phyloP scores from a whole-genome alignment of 257 asterid species.

The Primulina tabacum region DNA sequence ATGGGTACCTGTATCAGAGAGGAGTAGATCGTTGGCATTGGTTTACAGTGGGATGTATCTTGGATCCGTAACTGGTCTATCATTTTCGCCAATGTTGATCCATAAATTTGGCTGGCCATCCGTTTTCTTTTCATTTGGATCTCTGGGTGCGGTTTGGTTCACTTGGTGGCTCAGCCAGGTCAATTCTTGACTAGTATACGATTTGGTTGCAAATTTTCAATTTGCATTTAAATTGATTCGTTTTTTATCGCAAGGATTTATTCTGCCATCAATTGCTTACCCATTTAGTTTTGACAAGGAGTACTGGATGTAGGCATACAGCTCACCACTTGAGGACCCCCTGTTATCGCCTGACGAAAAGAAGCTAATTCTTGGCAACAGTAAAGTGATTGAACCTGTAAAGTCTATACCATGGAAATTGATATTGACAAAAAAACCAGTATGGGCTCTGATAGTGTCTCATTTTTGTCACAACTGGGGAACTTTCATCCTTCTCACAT shows the following conservation, averaged over 20 bases:
- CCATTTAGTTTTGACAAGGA: slow-evolving; percentile 20
- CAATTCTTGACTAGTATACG: slow-evolving; percentile 22
- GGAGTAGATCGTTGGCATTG: slow-evolving; percentile 86
- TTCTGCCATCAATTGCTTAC: slow-evolving; percentile 6
- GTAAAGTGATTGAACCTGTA: slow-evolving; percentile 66
- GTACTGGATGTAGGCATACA: slow-evolving; percentile 60
- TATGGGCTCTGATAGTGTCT: slow-evolving; percentile 80
- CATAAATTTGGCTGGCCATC: slow-evolving; percentile 94
- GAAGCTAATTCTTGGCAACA: slow-evolving; percentile 60
- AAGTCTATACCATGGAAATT: slow-evolving; percentile 81
- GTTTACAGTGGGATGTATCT: slow-evolving; percentile 98
- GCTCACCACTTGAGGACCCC: slow-evolving; percentile 85
- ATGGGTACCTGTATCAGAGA: slow-evolving; percentile 94
- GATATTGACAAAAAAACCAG: slow-evolving; percentile 79
- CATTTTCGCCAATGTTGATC: slow-evolving; percentile 82
- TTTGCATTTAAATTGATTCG: slow-evolving; percentile 5
- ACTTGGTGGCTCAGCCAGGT: slow-evolving; percentile 77
- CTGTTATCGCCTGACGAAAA: slow-evolving; percentile 58
- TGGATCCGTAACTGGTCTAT: slow-evolving; percentile 87
- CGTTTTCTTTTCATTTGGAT: slow-evolving; percentile 83
- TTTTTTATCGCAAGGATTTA: background rate
- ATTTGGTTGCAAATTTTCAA: slow-evolving; percentile 5
- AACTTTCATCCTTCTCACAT: slow-evolving; percentile 86
- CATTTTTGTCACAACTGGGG: slow-evolving; percentile 98
- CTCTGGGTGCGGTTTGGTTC: slow-evolving; percentile 80